Evolutionary conservation across 2,329 filamentous ascomycete genomes (phyloP).

Genomic region (Ambrosiella xylebori): DNA sequence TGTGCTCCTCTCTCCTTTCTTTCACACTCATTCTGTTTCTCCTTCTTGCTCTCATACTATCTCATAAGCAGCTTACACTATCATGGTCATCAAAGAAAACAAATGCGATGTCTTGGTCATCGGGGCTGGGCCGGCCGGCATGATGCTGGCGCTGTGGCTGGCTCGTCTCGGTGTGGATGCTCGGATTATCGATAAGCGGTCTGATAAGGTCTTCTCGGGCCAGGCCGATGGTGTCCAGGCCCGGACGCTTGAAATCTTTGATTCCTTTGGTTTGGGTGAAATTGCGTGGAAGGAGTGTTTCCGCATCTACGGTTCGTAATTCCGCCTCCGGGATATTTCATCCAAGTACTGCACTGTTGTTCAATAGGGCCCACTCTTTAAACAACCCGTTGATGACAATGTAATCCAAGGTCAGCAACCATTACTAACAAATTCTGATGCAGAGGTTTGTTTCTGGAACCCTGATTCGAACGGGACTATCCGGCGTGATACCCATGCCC

Average conservation of each 20-base stretch:
- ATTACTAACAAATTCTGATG: not conserved
- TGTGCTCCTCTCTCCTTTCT: not conserved
- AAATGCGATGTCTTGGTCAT: constrained; percentile 24
- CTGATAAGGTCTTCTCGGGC: constrained; percentile 23
- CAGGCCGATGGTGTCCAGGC: constrained; percentile 36
- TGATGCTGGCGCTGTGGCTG: constrained; percentile 29
- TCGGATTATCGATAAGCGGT: constrained; percentile 30
- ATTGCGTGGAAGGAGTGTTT: constrained; percentile 48
- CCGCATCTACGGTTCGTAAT: constrained; percentile 41
- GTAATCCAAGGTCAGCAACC: too few relatives aligned
- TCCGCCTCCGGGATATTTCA: not conserved
- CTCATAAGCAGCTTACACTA: not conserved
- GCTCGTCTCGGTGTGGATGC: constrained; percentile 24
- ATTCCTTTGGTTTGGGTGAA: constrained; percentile 51
- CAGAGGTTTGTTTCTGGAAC: constrained; percentile 33
- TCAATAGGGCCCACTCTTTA: not conserved
- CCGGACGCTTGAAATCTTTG: constrained; percentile 55
- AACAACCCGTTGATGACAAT: too few relatives aligned
- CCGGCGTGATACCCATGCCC: constrained; percentile 39
- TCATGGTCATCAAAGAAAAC: constrained; percentile 9
- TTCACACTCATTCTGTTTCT: not conserved
- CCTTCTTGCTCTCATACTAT: not conserved
- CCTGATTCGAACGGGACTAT: constrained; percentile 41
- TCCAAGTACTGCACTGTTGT: not conserved
- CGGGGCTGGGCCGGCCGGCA: constrained; percentile 25